Evolutionary conservation across 805 yeast species (phyloP), one percentile per base, ranked within the genome.

Genomic region (Wickerhamiella australiensis): DNA sequence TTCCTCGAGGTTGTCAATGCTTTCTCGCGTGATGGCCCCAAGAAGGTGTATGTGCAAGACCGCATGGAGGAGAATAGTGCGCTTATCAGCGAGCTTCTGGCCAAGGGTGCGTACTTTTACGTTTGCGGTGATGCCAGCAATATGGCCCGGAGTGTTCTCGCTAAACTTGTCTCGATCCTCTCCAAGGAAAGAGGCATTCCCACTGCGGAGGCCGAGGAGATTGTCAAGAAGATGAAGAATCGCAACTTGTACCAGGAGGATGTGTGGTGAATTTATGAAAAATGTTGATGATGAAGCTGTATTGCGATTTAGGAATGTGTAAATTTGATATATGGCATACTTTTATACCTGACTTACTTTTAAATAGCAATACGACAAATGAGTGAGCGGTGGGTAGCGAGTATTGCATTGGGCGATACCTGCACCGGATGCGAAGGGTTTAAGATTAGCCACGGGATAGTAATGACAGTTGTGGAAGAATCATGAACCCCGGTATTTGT

Each of bases 101-200:
- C 67, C 44, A 54, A 67, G 41, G 96, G 95, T 51, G 97, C 95
- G 0, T 83, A 79, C 64, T 75, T 90, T 57, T 90, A 92, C 65
- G 95, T 90, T 35, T 90, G 98, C 74, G 98, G 97, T 63, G 97
- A 92, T 69, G 97, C 98, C 22, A 77, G 83, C 25, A 78, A 76
- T 56, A 92, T 90, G 98, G 96, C 97, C 3, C 82, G 90, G 68
- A 95, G 87, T 62, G 97, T 90, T 8, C 87, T 84, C 59, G 65
- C 71, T 42, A 72, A 90, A 1, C 71, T 90, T 52, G 73, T 73
- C 12, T 70, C 74, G 54, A 80, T 92, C 51, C 63, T 88, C 44
- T 66, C 79, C 42, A 64, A 74, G 50, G 76, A 77, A 55, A 80
- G 88, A 60, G 75, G 73, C n/a, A 67, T 86, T 25, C 56, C 80